Conservation (phyloP, 495 filamentous ascomycete genomes). For the Aspergillus bertholletiae region DNA sequence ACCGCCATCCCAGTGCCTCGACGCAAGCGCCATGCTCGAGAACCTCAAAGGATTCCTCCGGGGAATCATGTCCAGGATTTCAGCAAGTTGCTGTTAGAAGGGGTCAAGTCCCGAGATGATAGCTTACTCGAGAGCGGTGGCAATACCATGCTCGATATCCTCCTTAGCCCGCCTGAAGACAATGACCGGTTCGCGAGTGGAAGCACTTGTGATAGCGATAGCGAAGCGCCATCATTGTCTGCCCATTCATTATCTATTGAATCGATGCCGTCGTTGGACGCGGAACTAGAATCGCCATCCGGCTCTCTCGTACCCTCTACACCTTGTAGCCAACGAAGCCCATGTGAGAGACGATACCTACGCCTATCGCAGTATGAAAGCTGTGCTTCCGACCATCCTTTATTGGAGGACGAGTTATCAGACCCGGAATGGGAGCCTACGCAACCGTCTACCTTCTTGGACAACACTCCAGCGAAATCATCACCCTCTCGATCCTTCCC, state of each 20-base stretch:
- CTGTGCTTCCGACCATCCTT: conserved; percentile 54
- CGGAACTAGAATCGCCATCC: conserved; percentile 47
- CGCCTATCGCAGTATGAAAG: conserved; percentile 47
- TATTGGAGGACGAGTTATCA: conserved; percentile 39
- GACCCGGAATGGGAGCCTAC: conserved; percentile 27
- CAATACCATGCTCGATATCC: conserved; percentile 37
- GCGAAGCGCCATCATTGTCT: conserved; percentile 37
- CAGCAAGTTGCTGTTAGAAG: conserved; percentile 40
- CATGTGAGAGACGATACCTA: conserved; percentile 36
- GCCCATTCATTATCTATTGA: conserved; percentile 54
- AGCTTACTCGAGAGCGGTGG: conserved; percentile 22
- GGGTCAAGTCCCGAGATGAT: conserved; percentile 32
- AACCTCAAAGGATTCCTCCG: conserved; percentile 35
- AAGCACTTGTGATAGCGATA: conserved; percentile 41
- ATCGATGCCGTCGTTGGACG: conserved; percentile 60
- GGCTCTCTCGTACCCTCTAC: conserved; percentile 35
- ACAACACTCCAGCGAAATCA: conserved; percentile 20
- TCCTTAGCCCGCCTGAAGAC: conserved; percentile 48
- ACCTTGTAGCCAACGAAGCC: conserved; percentile 34
- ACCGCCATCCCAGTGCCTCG: conserved; percentile 43
- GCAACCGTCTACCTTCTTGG: conserved; percentile 15
- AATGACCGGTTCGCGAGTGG: conserved; percentile 26
- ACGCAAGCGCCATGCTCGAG: conserved; percentile 27
- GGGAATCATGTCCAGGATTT: conserved; percentile 46
- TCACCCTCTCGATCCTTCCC: conserved; percentile 30